Evolutionary conservation across 1,139 yeast species (phyloP), one percentile per base, ranked within the genome.

Genomic region (Kodamaea arcana): DNA sequence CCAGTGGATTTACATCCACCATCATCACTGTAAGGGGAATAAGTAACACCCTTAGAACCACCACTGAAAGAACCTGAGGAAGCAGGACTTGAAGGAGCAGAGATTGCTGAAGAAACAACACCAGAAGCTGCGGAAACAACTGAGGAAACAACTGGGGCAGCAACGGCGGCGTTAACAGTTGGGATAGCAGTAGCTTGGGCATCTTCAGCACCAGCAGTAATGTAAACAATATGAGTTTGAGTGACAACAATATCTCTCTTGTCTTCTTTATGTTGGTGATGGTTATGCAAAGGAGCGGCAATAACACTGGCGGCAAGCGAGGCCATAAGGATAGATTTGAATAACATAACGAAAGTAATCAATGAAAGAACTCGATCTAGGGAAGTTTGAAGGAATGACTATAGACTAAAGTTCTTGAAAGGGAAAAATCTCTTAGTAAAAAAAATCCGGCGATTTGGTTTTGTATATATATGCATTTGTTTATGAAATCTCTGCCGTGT

Each of bases 1-100:
- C 60, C 47, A 32, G 74, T 56, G 25, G 84, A 60, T 72, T 85
- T 86, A 73, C 95, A 86, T 24, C 70, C 69, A 62, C 94, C 94
- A 45, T 69, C 62, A 41, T 71, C 57, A 42, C 80, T 68, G 76
- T 84, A 83, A 47, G 95, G 95, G 38, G 94, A 74, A 75, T 86
- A 86, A 48, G 92, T 78, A 51, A 86, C 69, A 74, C 94, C 94
- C 56, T 65, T 66, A 43, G 67, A 62, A 43, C 66, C 60, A 29
- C 46, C 55, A 27, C 39, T 27, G 44, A 44, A 46, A 21, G 46
- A 29, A 24, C 49, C 37, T 16, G 45, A 29, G 15, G 49, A 27
- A 21, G 39, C 56, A 20, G 62, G 54, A 13, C 77, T 66, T 20
- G 58, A 62, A 37, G 50, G 21, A 33, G 46, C 18, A 38, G 50